These are phyloP conservation scores for Fraxinus xanthoxyloides DNA, from an alignment of 305 asterid genomes.

Conservation along the genomic window DNA sequence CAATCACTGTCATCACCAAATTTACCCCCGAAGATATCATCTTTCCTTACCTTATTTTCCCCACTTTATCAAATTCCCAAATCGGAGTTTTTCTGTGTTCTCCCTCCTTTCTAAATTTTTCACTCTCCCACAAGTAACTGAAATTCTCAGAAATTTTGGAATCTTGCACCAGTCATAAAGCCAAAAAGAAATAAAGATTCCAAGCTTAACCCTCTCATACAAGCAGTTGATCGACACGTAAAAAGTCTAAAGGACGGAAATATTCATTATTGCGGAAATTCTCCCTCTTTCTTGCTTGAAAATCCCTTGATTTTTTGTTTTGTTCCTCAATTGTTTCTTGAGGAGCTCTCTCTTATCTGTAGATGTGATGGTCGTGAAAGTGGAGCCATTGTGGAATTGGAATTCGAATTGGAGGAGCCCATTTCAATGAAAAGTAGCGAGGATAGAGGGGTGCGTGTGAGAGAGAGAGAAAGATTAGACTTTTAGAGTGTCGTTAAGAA, in stretches of 20 bases:
- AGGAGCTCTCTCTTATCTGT: neutral
- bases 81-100: neutral
- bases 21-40: conserved; percentile 68
- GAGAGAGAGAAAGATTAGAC: conserved; percentile 1
- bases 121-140: conserved; percentile 23
- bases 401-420: conserved; percentile 23
- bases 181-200: conserved; percentile 7
- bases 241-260: conserved; percentile 10
- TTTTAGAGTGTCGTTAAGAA: neutral
- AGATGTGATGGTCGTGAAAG: conserved; percentile 25
- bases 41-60: neutral
- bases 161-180: conserved; percentile 25
- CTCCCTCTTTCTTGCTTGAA: neutral
- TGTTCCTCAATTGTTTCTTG: neutral
- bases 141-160: conserved; percentile 31
- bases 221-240: conserved; percentile 5
- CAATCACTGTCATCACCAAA: conserved; percentile 93
- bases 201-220: conserved; percentile 14
- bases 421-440: conserved; percentile 17
- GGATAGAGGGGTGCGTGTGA: neutral
- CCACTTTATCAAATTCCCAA: conserved; percentile 20
- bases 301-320: neutral
- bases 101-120: neutral
- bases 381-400: conserved; percentile 27
- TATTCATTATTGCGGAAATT: conserved; percentile 7